Base-by-base conservation (phyloP, 345 rosid species). In the Eucalyptus cloeziana region DNA sequence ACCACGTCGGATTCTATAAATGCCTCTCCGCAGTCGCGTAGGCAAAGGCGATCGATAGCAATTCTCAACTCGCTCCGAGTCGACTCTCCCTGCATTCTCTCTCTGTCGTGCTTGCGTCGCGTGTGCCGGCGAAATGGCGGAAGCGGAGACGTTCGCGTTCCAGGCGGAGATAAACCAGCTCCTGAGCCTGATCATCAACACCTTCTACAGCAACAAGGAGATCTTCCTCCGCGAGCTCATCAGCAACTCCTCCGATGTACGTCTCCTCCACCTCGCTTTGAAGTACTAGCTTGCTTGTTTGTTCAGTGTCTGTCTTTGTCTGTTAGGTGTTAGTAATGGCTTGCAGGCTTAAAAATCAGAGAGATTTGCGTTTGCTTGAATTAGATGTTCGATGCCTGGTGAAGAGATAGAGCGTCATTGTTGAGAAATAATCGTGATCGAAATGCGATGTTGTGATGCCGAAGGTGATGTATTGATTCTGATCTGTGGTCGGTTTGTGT, bases 161-260 rank as follows among this genome's bases (percentile, higher is more conserved):
- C 99, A 97, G 87, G 98, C 99, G 0, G 98, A 97, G 94, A 97
- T 97, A 88, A 97, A 97, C 91, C 98, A 97, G 93, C 95, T 96
- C 40, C 40, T 40, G 40, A 40, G 40, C 40, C 40, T 40, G 40
- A 40, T 40, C 40, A 40, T 40, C 93, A 97, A 97, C 86, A 97
- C 98, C 58, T 97, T 97, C 92, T 95, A 97, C 93, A 96, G 98
- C 92, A 97, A 97, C 95, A 97, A 96, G 86, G 99, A 96, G 94
- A 97, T 97, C 56, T 95, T 95, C 92, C 95, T 94, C 60, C 97
- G 97, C 37, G 97, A 95, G 80, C 91, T 95, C 52, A 93, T 95
- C 85, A 95, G 96, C 93, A 94, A 95, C 89, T 90, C 96, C 4
- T 95, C 97, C 54, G 96, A 95, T 85, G 97, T 95, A 92, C 50